Evolutionary conservation across 2,329 filamentous ascomycete species (phyloP), one percentile per base, ranked within the genome.

Genomic region (Colletotrichum zoysiae): DNA sequence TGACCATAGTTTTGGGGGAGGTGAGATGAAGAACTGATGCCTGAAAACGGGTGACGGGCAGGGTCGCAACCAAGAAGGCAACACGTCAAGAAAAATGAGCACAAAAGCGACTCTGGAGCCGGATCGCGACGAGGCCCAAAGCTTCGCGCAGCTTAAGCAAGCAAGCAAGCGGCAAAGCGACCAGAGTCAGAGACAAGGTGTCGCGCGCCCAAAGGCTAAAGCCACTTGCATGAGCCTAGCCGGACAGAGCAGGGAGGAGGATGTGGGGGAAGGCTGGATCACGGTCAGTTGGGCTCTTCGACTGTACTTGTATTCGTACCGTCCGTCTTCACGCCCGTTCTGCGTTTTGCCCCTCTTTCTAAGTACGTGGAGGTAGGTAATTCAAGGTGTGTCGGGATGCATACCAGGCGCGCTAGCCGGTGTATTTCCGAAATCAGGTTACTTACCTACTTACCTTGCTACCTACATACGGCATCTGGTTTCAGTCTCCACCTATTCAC

Each of bases 1-100:
- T 75, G 76, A 77, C 73, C 81, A 83, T 82, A 78, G 67, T 74
- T 74, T 72, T 73, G 30, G 62, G 58, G 33, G 7, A 26, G 26
- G 5, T 33, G 20, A 33, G 60, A 11, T 30, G 40, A 44, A 53
- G 53, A 55, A 16, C 26, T 26, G 35, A 55, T n/a, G 48, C 46
- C 65, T 53, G 57, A 16, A 46, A 23, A 63, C 20, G 11, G 44
- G 59, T 65, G 70, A 57, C 65, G 35, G 46, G 48, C 53, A 48
- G 50, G 38, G 55, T 57, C 48, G 55, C 53, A 65, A 50, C 60
- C 46, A 23, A 35, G 30, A 35, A 40, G 48, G 2, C 60, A 56
- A 55, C 14, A 60, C 53, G 55, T 26, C 23, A 23, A 44, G 48
- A n/a, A 26, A 58, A 26, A 33, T 18, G n/a, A 42, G 20, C 48